Evolutionary conservation across 305 asterid genomes (phyloP).

Genomic region (Rubia peregrina): DNA sequence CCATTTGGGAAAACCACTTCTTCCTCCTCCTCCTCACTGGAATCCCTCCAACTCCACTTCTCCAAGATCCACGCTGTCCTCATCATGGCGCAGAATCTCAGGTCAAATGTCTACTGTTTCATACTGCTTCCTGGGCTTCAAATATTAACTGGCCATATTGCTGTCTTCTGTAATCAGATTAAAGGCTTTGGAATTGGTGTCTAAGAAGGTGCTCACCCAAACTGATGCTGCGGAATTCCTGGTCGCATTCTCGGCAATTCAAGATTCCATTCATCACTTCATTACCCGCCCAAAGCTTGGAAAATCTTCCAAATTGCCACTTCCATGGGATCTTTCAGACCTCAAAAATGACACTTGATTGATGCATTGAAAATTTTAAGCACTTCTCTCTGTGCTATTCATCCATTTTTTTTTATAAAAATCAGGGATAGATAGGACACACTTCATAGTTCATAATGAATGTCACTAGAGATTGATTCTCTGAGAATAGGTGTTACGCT

Average conservation of each 20-base stretch:
- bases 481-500: too few species aligned
- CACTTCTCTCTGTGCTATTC: not conserved
- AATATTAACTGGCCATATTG: not conserved
- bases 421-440: not conserved
- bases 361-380: not conserved
- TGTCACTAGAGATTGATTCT: not conserved
- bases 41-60: conserved; percentile 44
- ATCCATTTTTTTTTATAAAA: too few species aligned
- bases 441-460: not conserved
- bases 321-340: conserved; percentile 8
- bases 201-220: conserved; percentile 58
- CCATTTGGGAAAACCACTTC: conserved; percentile 44
- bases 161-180: conserved; percentile 28
- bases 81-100: conserved; percentile 62
- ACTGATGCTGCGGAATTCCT: conserved; percentile 80
- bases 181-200: conserved; percentile 55
- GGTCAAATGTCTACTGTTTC: conserved; percentile 5
- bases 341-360: not conserved
- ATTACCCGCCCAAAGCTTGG: conserved; percentile 33
- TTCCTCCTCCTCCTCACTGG: conserved; percentile 19
- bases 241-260: conserved; percentile 59
- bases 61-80: conserved; percentile 58
- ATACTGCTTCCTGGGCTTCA: too few species aligned
- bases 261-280: conserved; percentile 47
- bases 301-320: conserved; percentile 28